Evolutionary conservation across 495 filamentous ascomycete genomes (phyloP).

Genomic region (Aspergillus diversus): DNA sequence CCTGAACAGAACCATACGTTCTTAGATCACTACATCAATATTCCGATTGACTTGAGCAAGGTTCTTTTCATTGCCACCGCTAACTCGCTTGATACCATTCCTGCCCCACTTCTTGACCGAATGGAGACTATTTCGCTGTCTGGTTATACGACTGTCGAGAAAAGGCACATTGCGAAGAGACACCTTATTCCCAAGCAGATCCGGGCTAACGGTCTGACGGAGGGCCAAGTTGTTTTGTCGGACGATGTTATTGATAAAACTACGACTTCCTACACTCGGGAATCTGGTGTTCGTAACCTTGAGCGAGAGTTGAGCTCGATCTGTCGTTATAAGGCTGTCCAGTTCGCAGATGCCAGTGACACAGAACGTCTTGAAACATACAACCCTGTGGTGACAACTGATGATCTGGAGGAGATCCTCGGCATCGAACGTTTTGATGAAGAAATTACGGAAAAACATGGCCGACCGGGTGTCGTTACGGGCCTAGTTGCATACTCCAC

Average conservation of each 20-base stretch:
- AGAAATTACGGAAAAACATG: conserved; percentile 88
- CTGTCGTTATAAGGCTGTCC: conserved; percentile 92
- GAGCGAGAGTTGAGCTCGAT: conserved; percentile 95
- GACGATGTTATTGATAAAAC: conserved; percentile 91
- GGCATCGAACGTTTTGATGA: conserved; percentile 95
- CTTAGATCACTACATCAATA: conserved; percentile 94
- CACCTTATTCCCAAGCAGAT: conserved; percentile 97
- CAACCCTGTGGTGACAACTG: conserved; percentile 69
- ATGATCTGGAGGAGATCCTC: conserved; percentile 86
- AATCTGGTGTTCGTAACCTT: conserved; percentile 95
- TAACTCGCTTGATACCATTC: conserved; percentile 94
- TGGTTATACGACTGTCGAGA: conserved; percentile 98
- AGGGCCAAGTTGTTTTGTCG: conserved; percentile 72
- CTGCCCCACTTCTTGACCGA: conserved; percentile 88
- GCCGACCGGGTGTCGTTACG: conserved; percentile 92
- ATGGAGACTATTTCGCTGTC: conserved; percentile 94
- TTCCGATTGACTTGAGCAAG: conserved; percentile 94
- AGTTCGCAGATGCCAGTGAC: conserved; percentile 90
- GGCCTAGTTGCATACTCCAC: conserved; percentile 95
- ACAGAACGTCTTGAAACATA: conserved; percentile 69
- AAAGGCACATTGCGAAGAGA: conserved; percentile 89
- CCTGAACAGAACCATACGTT: conserved; percentile 97
- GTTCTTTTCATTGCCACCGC: conserved; percentile 99
- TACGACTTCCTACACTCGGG: conserved; percentile 93
- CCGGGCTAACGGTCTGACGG: conserved; percentile 72